phyloP scores from a whole-genome alignment of 768 basidiomycete species.

The Hygrophorus russula region DNA sequence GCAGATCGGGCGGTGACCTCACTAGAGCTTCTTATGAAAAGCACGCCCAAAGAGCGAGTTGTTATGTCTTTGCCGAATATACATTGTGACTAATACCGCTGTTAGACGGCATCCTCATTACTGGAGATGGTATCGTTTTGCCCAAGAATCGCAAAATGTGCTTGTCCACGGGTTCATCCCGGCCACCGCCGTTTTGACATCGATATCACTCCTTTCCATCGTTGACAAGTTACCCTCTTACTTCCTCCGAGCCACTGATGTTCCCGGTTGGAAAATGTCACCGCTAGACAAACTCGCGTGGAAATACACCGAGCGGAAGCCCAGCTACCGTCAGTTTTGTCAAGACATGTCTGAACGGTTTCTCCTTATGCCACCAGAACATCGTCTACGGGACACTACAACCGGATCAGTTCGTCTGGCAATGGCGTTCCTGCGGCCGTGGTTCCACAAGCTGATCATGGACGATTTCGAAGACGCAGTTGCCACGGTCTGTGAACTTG shows the following conservation, averaged over 20 bases:
- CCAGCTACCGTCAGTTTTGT: constrained; percentile 61
- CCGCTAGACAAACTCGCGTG: constrained; percentile 29
- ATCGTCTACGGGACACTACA: constrained; percentile 54
- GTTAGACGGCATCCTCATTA: constrained; percentile 48
- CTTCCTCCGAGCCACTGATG: constrained; percentile 29
- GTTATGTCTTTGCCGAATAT: neutral
- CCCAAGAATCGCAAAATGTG: constrained; percentile 66
- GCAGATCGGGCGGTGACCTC: constrained; percentile 50
- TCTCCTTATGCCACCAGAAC: constrained; percentile 40
- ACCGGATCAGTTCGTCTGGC: constrained; percentile 59
- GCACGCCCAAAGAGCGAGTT: constrained; percentile 39
- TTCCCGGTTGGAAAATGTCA: constrained; percentile 14
- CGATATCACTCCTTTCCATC: constrained; percentile 55
- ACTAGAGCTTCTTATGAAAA: constrained; percentile 47
- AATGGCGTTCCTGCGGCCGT: constrained; percentile 54
- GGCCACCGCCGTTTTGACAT: constrained; percentile 51
- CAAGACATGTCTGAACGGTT: constrained; percentile 57
- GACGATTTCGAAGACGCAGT: constrained; percentile 25
- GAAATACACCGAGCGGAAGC: constrained; percentile 49
- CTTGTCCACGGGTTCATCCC: constrained; percentile 64
- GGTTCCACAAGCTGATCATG: constrained; percentile 45
- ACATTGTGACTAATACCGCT: neutral
- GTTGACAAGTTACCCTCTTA: constrained; percentile 65
- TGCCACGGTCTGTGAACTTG: constrained; percentile 25
- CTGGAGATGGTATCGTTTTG: constrained; percentile 70